Evolutionary conservation across 1,284 basidiomycete genomes (phyloP).

Genomic region (Austropuccinia psidii): DNA sequence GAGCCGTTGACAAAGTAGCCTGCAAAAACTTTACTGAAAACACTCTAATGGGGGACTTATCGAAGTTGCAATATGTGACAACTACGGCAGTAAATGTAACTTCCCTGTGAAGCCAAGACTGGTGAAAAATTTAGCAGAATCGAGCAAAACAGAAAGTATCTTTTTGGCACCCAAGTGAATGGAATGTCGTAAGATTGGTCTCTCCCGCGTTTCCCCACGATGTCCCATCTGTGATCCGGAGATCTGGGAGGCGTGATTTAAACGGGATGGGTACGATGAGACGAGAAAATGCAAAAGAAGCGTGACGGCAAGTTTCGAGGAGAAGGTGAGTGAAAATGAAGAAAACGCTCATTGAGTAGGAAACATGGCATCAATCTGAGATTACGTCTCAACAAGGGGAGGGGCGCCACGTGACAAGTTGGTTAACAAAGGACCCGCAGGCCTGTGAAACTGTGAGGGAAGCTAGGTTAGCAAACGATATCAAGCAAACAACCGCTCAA

Average conservation of each 20-base stretch:
- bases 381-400: constrained; percentile 5
- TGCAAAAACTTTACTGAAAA: too few relatives aligned
- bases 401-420: constrained; percentile 32
- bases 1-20: too few relatives aligned
- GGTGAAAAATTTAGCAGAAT: neutral
- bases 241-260: constrained; percentile 25
- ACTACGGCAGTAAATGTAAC: neutral
- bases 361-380: neutral
- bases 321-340: neutral
- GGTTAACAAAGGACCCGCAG: constrained; percentile 20
- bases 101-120: neutral
- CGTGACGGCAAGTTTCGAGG: neutral
- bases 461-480: neutral
- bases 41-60: too few relatives aligned
- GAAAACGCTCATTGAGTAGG: neutral
- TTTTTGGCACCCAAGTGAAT: neutral
- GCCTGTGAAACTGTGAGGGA: constrained; percentile 21
- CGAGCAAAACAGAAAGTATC: neutral
- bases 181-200: neutral
- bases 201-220: constrained; percentile 36
- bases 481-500: neutral
- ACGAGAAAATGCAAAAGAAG: neutral
- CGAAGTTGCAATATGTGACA: too few relatives aligned
- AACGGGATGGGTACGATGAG: constrained; percentile 1
- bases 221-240: constrained; percentile 22